phyloP scores from a whole-genome alignment of 495 filamentous ascomycete genomes.

The Trichoderma asperelloides region DNA sequence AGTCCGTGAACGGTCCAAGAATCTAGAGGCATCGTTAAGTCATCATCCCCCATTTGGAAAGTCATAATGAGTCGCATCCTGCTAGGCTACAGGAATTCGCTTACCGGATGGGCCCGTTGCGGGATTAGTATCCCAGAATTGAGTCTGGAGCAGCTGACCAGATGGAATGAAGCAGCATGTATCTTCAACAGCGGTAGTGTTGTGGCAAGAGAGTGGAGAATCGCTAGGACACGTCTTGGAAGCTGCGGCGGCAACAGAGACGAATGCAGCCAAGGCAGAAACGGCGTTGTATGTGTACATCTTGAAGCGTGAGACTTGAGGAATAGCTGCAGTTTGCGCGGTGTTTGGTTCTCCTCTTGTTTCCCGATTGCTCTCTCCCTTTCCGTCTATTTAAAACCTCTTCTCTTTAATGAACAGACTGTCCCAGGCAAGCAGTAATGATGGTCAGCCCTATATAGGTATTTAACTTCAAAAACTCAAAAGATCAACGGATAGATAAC shows the following conservation, averaged over 20 bases:
- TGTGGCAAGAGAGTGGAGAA: constrained; percentile 29
- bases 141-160: constrained; percentile 65
- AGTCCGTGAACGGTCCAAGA: constrained; percentile 81
- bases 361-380: background rate
- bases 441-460: background rate
- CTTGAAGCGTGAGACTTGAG: background rate
- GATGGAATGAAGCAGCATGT: constrained; percentile 77
- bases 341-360: background rate
- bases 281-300: background rate
- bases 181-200: constrained; percentile 30
- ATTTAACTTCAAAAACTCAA: background rate
- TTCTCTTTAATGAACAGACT: background rate
- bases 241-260: constrained; percentile 10
- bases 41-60: background rate
- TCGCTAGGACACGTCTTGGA: constrained; percentile 19
- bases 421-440: background rate
- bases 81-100: background rate
- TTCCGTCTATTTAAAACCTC: background rate
- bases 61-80: background rate
- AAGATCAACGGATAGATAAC: background rate
- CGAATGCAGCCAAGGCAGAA: background rate
- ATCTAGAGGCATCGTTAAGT: constrained; percentile 25
- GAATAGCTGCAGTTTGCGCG: background rate
- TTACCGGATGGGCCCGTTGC: constrained; percentile 49
- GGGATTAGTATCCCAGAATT: constrained; percentile 76